phyloP scores from a whole-genome alignment of 2,329 filamentous ascomycete genomes.

The Capronia coronata region DNA sequence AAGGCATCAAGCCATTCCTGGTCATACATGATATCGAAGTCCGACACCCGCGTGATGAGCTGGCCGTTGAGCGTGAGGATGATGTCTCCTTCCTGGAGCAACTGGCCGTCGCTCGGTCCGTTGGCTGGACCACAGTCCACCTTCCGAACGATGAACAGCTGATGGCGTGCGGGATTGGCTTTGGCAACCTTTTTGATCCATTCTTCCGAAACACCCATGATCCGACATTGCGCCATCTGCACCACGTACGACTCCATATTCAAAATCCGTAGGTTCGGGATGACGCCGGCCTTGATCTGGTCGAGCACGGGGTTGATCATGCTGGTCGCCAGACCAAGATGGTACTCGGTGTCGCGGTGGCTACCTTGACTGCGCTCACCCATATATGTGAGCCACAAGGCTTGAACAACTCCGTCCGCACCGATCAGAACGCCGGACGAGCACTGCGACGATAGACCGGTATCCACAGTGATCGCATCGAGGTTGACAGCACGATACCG shows the following conservation, averaged over 20 bases:
- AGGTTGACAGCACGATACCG: constrained; percentile 92
- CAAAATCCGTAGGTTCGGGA: constrained; percentile 78
- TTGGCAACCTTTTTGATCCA: constrained; percentile 89
- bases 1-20: constrained; percentile 75
- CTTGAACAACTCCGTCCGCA: constrained; percentile 86
- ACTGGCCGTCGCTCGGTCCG: constrained; percentile 37
- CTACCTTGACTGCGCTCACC: constrained; percentile 75
- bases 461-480: constrained; percentile 95
- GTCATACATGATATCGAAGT: constrained; percentile 95
- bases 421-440: constrained; percentile 88
- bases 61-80: constrained; percentile 85
- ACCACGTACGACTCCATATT: constrained; percentile 93
- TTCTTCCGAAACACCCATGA: constrained; percentile 93
- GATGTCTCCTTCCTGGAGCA: constrained; percentile 83
- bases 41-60: constrained; percentile 84
- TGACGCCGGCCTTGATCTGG: constrained; percentile 71
- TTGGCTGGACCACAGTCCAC: constrained; percentile 57
- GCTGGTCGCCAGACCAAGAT: constrained; percentile 83
- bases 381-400: constrained; percentile 93
- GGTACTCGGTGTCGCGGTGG: constrained; percentile 90
- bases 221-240: constrained; percentile 91
- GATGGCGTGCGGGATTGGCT: constrained; percentile 85
- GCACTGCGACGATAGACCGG: constrained; percentile 81
- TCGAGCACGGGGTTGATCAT: constrained; percentile 82
- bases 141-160: constrained; percentile 98